Base-by-base conservation (phyloP, 163 green algal species). In the Trebouxia gelatinosa region DNA sequence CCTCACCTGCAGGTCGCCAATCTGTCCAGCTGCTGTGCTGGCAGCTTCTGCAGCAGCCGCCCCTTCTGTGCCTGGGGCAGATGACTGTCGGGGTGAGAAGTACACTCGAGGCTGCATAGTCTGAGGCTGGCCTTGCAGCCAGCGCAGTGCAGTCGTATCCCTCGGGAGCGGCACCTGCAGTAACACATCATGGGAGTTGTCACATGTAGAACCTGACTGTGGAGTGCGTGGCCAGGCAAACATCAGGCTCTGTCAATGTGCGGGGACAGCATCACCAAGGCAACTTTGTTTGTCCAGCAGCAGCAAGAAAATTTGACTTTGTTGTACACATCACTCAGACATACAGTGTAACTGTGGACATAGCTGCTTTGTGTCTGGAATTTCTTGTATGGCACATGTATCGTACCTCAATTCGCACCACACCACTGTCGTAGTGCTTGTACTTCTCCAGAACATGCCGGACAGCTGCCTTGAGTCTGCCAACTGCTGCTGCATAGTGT, bases 41-140 rank as follows among this genome's bases (percentile, higher is more conserved):
- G 79, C 80, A 1, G 75, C 78, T 39, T 89, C 88, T 3, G 92
- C 92, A 4, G 78, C 79, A 0, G 54, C 70, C 31, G 82, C 85
- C 35, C 82, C 85, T 0, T 82, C 83, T 0, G 91, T 95, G 78
- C 91, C 86, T 1, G 91, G 88, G 0, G 92, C 89, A 2, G 90
- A 90, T 34, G 89, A 93, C 67, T 87, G 83, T 0, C 93, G 82
- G 0, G 87, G 87, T 6, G 89, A 95, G 81, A 97, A 97, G 83
- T 95, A 97, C 2, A 95, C 57, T 40, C 77, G 66, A 0, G 88
- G 89, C 65, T 80, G 74, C n/a, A 84, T 38, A n/a, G 17, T n/a
- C 68, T 28, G 40, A 9, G 78, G 62, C 80, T 92, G 85, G 28
- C 82, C 89, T 34, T 81, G 81, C 54, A 91, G 84, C 87, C 85